A percentile compares a stretch with the other conserved stretches of the same genome.
Conservation (phyloP, 768 basidiomycete species). For the Termitomyces sp. region DNA sequence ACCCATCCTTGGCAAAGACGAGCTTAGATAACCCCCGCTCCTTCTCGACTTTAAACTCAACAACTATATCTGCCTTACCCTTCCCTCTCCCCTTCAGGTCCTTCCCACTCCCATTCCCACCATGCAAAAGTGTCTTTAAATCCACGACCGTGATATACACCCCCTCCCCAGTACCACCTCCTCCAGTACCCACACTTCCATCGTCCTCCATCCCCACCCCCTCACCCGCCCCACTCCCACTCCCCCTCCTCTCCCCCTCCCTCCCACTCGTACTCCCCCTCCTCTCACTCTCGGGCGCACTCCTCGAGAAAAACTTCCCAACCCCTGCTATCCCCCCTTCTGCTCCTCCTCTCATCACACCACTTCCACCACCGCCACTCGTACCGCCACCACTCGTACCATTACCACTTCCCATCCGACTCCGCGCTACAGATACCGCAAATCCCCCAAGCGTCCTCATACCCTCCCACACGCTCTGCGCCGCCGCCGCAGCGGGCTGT, state of each 20-base stretch:
- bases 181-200: too few relatives aligned
- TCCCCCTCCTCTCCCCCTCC: conserved; percentile 9
- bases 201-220: too few relatives aligned
- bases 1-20: conserved; percentile 54
- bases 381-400: too few relatives aligned
- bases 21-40: conserved; percentile 45
- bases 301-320: conserved; percentile 56
- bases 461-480: conserved; percentile 61
- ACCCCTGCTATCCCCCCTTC: conserved; percentile 24
- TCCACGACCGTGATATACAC: conserved; percentile 53
- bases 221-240: conserved; percentile 15
- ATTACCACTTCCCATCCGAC: conserved; percentile 22
- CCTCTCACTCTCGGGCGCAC: conserved; percentile 49
- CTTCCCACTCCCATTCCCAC: too few relatives aligned
- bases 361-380: conserved; percentile 10
- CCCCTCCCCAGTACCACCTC: too few relatives aligned
- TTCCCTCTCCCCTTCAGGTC: too few relatives aligned
- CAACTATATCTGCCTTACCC: conserved; percentile 30
- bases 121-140: conserved; percentile 31
- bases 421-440: conserved; percentile 52
- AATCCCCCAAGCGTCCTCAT: conserved; percentile 63
- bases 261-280: conserved; percentile 11
- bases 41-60: conserved; percentile 35
- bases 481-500: conserved; percentile 31
- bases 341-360: conserved; percentile 4